phyloP scores from a whole-genome alignment of 2,329 filamentous ascomycete genomes.

The Byssothecium circinans region DNA sequence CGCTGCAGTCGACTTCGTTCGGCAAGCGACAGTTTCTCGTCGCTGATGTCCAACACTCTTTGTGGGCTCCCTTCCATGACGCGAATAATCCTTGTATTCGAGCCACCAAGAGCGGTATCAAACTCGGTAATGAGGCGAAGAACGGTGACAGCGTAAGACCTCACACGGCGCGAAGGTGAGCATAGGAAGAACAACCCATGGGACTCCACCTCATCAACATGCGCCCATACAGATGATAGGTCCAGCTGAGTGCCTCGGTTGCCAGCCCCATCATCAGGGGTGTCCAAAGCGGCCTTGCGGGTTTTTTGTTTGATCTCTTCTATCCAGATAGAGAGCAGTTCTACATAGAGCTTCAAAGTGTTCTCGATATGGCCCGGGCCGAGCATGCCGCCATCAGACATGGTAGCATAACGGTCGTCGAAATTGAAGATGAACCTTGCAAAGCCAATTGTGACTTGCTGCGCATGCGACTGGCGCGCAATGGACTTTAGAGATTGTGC shows the following conservation, averaged over 20 bases:
- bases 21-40: constrained; percentile 86
- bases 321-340: constrained; percentile 94
- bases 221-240: constrained; percentile 82
- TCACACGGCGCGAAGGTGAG: constrained; percentile 87
- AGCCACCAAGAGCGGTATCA: constrained; percentile 82
- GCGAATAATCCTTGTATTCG: constrained; percentile 79
- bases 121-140: constrained; percentile 91
- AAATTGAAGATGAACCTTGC: constrained; percentile 98
- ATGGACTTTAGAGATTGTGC: constrained; percentile 94
- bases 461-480: constrained; percentile 86
- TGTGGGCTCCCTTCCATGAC: constrained; percentile 89
- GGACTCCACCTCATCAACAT: constrained; percentile 95
- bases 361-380: constrained; percentile 93
- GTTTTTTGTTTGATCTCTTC: constrained; percentile 90
- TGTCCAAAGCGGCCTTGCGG: constrained; percentile 68
- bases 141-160: constrained; percentile 88
- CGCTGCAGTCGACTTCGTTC: constrained; percentile 91
- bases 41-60: constrained; percentile 87
- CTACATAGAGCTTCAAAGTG: constrained; percentile 88
- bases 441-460: constrained; percentile 95
- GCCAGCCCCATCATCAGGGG: constrained; percentile 64
- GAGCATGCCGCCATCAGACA: constrained; percentile 96
- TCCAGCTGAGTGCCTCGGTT: constrained; percentile 78
- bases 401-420: constrained; percentile 94
- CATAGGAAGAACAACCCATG: constrained; percentile 97